Base-by-base conservation (phyloP, 768 basidiomycete genomes). In the Dacryopinax primogenitus region DNA sequence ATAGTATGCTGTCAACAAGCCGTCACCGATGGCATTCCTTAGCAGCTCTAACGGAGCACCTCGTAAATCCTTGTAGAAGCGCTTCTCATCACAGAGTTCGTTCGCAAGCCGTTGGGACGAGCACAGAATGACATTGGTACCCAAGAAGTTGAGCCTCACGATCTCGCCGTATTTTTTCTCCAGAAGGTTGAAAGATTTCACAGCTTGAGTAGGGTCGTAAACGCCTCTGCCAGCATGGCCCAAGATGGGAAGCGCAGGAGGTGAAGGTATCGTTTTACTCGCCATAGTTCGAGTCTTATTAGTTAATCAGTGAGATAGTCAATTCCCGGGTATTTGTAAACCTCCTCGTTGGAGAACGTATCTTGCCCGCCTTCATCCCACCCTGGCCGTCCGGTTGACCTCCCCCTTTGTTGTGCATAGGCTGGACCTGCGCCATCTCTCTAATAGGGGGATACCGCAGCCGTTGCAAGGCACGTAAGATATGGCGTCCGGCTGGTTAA, bases 21-120 rank as follows among this genome's bases (percentile, higher is more conserved):
- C 81, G 69, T 81, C 80, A 23, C 76, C 75, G 11, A 74, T 72
- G 1, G 77, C 72, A 61, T 73, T 72, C 23, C 80, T 72, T 3
- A 78, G 74, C 62, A 78, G 64, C 23, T 65, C 34, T 0, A 81
- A 68, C 1, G 75, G 67, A 18, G 75, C 77, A 9, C 33, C 30
- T 13, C 23, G 37, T 11, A 80, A 72, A 15, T 66, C 69, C 69
- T 82, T 82, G 30, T 73, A 68, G 71, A 80, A 81, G 13, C 75
- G 71, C 26, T 71, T 74, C 33, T 82, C 79, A 68, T 81, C 76
- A 34, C 75, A 76, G 2, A 78, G 70, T 67, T 81, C 79, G 66
- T 78, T 74, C 18, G 73, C 71, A 2, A 81, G 73, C 16, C 73
- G 75, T 39, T 78, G 73, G 9, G 74, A 73, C 51, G 71, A 76